These are phyloP conservation scores for Diaporthe nobilis DNA, from an alignment of 2,329 filamentous ascomycete genomes.

Conservation along the genomic window DNA sequence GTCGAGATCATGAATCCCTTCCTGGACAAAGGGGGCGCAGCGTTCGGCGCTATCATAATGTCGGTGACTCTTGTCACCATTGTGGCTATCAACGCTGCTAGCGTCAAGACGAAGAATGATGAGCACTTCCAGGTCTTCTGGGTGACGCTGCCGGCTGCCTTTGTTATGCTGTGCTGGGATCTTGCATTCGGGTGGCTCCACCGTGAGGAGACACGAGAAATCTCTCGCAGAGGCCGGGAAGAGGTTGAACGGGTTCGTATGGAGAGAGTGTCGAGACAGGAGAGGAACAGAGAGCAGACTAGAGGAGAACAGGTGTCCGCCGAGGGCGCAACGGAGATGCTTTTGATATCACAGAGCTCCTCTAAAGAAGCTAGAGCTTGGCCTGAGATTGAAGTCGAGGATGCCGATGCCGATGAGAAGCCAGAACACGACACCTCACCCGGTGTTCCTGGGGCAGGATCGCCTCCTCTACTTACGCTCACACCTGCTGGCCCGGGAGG, in stretches of 20 bases:
- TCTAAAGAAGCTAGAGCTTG: background rate
- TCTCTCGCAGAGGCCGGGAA: constrained; percentile 68
- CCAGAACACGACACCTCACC: background rate
- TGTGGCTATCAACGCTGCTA: constrained; percentile 75
- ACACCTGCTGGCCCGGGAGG: background rate
- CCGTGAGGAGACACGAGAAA: constrained; percentile 73
- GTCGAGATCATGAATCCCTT: constrained; percentile 85
- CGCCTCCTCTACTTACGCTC: background rate
- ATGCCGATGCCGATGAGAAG: background rate
- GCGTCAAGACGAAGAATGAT: constrained; percentile 55
- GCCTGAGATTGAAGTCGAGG: background rate
- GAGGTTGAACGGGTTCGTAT: constrained; percentile 61
- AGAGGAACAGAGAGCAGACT: background rate
- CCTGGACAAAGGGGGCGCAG: constrained; percentile 75
- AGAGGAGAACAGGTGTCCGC: background rate
- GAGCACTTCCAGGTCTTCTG: constrained; percentile 73
- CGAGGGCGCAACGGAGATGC: background rate
- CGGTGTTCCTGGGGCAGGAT: background rate
- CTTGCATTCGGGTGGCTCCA: constrained; percentile 73
- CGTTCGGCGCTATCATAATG: constrained; percentile 77
- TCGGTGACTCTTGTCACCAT: constrained; percentile 75
- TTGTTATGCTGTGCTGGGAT: constrained; percentile 79
- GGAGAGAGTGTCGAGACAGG: constrained; percentile 48
- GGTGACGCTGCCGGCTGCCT: constrained; percentile 77
- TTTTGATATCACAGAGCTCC: background rate